Evolutionary conservation across 306 rosid genomes (phyloP).

Genomic region (Chamaecrista fasciculata): DNA sequence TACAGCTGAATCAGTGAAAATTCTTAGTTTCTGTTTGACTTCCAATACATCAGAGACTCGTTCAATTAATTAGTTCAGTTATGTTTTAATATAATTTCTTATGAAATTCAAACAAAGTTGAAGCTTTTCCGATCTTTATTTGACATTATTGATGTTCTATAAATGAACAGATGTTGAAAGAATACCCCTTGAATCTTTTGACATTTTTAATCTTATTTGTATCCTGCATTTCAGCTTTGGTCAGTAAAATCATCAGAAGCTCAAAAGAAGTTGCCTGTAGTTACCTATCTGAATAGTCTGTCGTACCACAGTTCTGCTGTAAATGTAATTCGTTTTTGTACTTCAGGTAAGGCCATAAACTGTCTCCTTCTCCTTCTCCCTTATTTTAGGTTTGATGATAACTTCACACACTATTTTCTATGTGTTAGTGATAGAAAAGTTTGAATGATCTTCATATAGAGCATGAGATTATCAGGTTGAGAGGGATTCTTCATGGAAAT

Average conservation of each 20-base stretch:
- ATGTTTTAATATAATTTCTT: background rate
- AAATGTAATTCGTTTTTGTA: slow-evolving; percentile 75
- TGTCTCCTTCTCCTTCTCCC: background rate
- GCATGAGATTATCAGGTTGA: background rate
- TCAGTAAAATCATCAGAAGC: slow-evolving; percentile 46
- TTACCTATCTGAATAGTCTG: slow-evolving; percentile 65
- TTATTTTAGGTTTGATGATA: background rate
- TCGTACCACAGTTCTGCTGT: slow-evolving; percentile 79
- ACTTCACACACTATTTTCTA: background rate
- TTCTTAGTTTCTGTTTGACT: background rate
- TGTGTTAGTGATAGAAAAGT: background rate
- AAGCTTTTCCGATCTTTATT: background rate
- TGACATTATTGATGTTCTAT: background rate
- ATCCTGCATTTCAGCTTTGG: slow-evolving; percentile 63
- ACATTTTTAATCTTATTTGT: background rate
- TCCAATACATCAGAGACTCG: background rate
- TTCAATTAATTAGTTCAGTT: background rate
- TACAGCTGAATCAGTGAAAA: background rate
- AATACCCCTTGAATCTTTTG: background rate
- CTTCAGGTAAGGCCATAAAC: slow-evolving; percentile 52
- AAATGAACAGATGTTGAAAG: background rate
- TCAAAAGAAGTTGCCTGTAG: slow-evolving; percentile 61
- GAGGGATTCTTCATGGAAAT: background rate
- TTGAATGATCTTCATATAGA: background rate
- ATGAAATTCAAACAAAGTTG: background rate